Conservation (phyloP, 345 rosid genomes). For the Reutealis trisperma region DNA sequence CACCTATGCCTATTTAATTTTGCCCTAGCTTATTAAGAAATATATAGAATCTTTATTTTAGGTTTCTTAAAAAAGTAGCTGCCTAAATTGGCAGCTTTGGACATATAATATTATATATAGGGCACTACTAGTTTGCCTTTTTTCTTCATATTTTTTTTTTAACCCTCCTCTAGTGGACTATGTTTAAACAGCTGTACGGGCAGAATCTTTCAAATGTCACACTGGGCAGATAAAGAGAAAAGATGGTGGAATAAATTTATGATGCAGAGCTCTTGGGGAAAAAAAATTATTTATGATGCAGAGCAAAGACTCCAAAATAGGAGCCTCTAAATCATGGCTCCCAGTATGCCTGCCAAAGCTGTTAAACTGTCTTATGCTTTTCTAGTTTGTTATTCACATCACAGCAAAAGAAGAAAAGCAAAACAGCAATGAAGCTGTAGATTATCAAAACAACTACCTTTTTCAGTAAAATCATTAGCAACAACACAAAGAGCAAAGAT, state of each 20-base stretch:
- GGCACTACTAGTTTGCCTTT: background rate
- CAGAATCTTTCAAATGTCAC: conserved; percentile 7
- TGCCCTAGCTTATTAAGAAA: background rate
- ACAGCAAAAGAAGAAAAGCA: conserved; percentile 8
- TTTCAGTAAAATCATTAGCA: conserved; percentile 49
- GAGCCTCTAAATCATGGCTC: conserved; percentile 28
- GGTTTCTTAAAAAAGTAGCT: background rate
- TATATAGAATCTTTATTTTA: background rate
- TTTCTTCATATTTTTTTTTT: background rate
- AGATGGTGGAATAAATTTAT: background rate
- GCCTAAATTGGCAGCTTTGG: conserved; percentile 5
- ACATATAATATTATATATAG: background rate
- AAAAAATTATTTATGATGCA: background rate
- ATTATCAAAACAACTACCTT: conserved; percentile 37
- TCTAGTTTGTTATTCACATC: conserved; percentile 27
- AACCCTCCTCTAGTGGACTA: background rate
- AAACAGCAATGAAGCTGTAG: conserved; percentile 4
- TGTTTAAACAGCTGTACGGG: background rate
- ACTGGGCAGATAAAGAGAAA: background rate
- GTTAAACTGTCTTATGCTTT: conserved; percentile 31
- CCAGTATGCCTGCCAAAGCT: conserved; percentile 34
- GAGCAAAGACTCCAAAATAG: conserved; percentile 9
- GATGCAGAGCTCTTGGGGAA: background rate
- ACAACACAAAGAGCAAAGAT: conserved; percentile 26
- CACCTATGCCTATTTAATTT: background rate